These are phyloP conservation scores for Lichtheimia ramosa DNA, from an alignment of 371 early-diverging fungal genomes.

Conservation along the genomic window DNA sequence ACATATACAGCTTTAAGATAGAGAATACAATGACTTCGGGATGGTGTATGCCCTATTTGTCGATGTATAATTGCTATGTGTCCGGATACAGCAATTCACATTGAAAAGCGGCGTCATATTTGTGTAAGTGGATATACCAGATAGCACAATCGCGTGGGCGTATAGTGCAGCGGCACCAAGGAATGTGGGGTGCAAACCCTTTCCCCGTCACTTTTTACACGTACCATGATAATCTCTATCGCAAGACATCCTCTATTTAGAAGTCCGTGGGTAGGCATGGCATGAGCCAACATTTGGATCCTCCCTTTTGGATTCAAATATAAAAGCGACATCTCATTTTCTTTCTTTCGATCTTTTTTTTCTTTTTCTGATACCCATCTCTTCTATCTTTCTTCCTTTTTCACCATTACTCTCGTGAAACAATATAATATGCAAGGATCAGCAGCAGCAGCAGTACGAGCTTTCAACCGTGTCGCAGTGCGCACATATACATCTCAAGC, in stretches of 20 bases:
- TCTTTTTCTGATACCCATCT: not conserved
- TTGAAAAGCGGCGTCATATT: too few relatives aligned
- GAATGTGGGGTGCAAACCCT: not conserved
- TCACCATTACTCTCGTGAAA: not conserved
- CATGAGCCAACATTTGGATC: not conserved
- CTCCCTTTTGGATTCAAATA: not conserved
- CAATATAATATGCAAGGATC: slow-evolving; percentile 1
- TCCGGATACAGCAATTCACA: too few relatives aligned
- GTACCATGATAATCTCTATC: not conserved
- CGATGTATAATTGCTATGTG: too few relatives aligned
- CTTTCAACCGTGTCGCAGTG: not conserved
- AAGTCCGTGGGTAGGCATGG: slow-evolving; percentile 2
- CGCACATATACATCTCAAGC: slow-evolving; percentile 5
- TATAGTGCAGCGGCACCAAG: not conserved
- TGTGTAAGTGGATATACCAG: not conserved
- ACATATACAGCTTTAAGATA: too few relatives aligned
- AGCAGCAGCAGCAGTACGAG: slow-evolving; percentile 2
- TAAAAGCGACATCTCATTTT: not conserved
- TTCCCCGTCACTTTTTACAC: too few relatives aligned
- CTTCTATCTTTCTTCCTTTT: not conserved
- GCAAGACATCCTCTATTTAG: not conserved
- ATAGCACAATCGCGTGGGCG: not conserved
- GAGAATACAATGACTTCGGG: too few relatives aligned
- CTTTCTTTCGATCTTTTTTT: not conserved
- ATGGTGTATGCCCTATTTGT: too few relatives aligned